phyloP scores from a whole-genome alignment of 1,284 basidiomycete species.

The Cutaneotrichosporon cutaneum region DNA sequence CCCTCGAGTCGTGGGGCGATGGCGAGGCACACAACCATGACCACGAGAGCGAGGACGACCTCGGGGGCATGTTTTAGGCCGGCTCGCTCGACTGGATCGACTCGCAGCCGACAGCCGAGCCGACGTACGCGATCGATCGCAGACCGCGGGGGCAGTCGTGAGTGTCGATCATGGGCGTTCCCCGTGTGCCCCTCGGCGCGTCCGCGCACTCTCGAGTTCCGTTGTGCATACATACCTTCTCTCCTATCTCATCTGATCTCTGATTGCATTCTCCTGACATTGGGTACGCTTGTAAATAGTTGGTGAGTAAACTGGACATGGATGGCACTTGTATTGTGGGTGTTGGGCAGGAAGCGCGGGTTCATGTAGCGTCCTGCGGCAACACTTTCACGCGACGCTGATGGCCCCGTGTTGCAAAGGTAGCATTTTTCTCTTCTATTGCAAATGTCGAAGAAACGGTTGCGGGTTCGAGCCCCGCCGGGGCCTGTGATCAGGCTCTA shows the following conservation, averaged over 20 bases:
- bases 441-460: constrained; percentile 6
- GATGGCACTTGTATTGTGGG: background rate
- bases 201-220: background rate
- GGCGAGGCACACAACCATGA: background rate
- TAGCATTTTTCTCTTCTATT: constrained; percentile 13
- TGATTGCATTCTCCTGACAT: background rate
- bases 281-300: background rate
- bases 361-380: background rate
- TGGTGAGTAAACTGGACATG: too few relatives aligned
- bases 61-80: background rate
- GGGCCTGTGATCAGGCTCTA: constrained; percentile 3
- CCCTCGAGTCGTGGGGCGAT: constrained; percentile 3
- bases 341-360: background rate
- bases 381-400: background rate
- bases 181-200: background rate
- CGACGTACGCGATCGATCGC: background rate
- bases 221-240: background rate
- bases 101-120: constrained; percentile 1
- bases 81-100: constrained; percentile 4
- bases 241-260: background rate
- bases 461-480: constrained; percentile 11
- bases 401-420: constrained; percentile 10
- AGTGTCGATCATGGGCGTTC: constrained; percentile 4
- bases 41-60: background rate
- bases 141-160: background rate